Conservation (phyloP, 306 rosid genomes). For the Vicia sativa region DNA sequence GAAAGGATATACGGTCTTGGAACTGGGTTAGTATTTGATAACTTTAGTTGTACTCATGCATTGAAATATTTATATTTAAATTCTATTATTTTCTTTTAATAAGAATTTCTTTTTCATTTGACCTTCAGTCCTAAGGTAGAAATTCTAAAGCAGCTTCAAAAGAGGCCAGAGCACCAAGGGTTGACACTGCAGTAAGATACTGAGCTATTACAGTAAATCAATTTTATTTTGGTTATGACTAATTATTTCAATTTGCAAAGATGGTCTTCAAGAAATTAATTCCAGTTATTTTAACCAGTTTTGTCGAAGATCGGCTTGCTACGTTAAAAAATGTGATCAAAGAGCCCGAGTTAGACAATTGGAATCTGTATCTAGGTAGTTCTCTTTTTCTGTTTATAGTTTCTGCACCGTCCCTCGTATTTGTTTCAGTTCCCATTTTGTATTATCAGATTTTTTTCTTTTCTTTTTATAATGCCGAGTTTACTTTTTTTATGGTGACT, state of each 20-base stretch:
- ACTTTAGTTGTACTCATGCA: not conserved
- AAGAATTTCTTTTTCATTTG: not conserved
- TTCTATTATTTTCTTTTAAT: constrained; percentile 22
- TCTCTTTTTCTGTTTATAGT: constrained; percentile 27
- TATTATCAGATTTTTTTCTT: not conserved
- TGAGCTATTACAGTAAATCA: constrained; percentile 35
- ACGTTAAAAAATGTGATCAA: constrained; percentile 83
- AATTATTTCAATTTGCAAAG: not conserved
- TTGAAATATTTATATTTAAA: not conserved
- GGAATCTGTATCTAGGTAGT: constrained; percentile 86
- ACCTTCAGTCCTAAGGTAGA: constrained; percentile 77
- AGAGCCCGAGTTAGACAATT: constrained; percentile 81
- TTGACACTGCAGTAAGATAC: constrained; percentile 71
- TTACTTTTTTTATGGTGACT: constrained; percentile 26
- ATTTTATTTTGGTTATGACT: constrained; percentile 5
- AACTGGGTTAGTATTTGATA: constrained; percentile 58
- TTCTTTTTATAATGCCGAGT: not conserved
- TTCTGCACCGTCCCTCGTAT: not conserved
- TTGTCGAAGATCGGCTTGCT: constrained; percentile 89
- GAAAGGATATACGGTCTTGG: constrained; percentile 88
- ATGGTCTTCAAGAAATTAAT: constrained; percentile 31
- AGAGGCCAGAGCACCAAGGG: constrained; percentile 77
- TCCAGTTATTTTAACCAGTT: constrained; percentile 54
- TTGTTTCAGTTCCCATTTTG: constrained; percentile 4
- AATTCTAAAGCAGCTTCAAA: constrained; percentile 80